Conservation (phyloP, 805 yeast genomes). For the Metschnikowia vanudenii region DNA sequence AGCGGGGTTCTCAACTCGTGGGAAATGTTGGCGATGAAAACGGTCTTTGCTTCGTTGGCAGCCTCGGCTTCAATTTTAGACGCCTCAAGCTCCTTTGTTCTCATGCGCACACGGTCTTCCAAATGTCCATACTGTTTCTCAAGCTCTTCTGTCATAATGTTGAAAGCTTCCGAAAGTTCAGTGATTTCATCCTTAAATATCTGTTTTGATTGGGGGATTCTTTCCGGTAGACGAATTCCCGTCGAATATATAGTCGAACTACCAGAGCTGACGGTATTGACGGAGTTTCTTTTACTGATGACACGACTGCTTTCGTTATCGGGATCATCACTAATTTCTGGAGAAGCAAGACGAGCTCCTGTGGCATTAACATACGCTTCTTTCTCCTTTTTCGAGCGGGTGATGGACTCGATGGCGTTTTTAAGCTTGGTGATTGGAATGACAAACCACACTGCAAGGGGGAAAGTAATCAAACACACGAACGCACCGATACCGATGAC, state of each 20-base stretch:
- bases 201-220: slow-evolving; percentile 38
- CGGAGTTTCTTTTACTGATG: slow-evolving; percentile 22
- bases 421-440: slow-evolving; percentile 77
- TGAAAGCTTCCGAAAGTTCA: slow-evolving; percentile 84
- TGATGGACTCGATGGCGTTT: slow-evolving; percentile 75
- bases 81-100: slow-evolving; percentile 85
- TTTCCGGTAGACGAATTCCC: slow-evolving; percentile 40
- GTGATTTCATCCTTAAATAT: slow-evolving; percentile 80
- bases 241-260: slow-evolving; percentile 38
- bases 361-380: slow-evolving; percentile 7
- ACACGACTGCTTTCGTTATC: slow-evolving; percentile 1
- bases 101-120: slow-evolving; percentile 82
- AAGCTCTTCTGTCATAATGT: slow-evolving; percentile 85
- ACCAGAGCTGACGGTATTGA: slow-evolving; percentile 26
- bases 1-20: slow-evolving; percentile 94
- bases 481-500: slow-evolving; percentile 75
- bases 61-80: slow-evolving; percentile 88
- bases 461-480: slow-evolving; percentile 73
- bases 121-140: slow-evolving; percentile 78
- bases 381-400: slow-evolving; percentile 39
- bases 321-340: not conserved
- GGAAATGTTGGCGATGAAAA: slow-evolving; percentile 86
- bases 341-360: not conserved
- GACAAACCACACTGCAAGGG: slow-evolving; percentile 80
- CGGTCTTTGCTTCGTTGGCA: slow-evolving; percentile 96